Base-by-base conservation (phyloP, 495 filamentous ascomycete genomes). In the Penicillium coffeae region DNA sequence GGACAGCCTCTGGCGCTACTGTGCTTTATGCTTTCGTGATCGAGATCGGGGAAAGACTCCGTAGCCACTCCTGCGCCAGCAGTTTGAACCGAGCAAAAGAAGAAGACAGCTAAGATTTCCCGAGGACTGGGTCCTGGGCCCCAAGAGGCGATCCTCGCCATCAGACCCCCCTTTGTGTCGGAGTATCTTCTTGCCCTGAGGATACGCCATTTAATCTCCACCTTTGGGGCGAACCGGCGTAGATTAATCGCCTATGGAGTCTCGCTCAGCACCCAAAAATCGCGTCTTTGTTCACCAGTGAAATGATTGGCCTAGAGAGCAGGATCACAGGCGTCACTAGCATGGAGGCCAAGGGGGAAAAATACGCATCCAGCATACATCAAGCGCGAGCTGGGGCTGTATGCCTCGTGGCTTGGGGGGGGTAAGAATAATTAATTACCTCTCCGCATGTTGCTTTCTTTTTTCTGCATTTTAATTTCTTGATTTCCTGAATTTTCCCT, bases 71-170 rank as follows among this genome's bases (percentile, higher is more conserved):
- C 32, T 30, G 27, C 30, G 48, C 27, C 48, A 45, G 51, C 42
- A 14, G 42, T 16, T 19, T 4, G 14, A 3, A 37, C 45, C 27
- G 34, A 35, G 32, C 30, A 20, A 12, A 43, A 32, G 3, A 38
- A 38, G 22, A 5, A 34, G 16, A 42, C 19, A 43, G 38, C 34
- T 52, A 51, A 46, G 36, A 38, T 42, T 44, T 45, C 47, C 53
- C 53, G 47, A 46, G 50, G 38, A 41, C 33, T 48, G 15, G 57
- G 47, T 51, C 40, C 33, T 45, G 47, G 54, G 21, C 21, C 42
- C 15, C 21, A 32, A 30, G 45, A 33, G 32, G 14, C 14, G 44
- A 55, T 55, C 45, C 38, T 42, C 36, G 42, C 33, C 20, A 35
- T 43, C 21, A 14, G 19, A 45, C 18, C 21, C 45, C 32, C 10